These are phyloP conservation scores for Xylaria intraflava DNA, from an alignment of 495 filamentous ascomycete genomes.

Conservation along the genomic window DNA sequence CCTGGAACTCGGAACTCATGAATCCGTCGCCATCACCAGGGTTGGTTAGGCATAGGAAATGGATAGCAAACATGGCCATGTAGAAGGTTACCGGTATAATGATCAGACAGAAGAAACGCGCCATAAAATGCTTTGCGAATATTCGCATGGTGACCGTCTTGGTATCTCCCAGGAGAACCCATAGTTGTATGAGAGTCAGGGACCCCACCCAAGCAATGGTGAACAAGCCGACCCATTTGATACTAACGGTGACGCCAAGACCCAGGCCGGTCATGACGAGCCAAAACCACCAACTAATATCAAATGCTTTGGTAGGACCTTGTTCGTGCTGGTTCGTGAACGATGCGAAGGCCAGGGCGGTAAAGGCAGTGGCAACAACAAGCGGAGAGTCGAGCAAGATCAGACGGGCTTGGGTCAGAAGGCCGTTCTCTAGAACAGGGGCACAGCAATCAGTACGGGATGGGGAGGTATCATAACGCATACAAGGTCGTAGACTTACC, in stretches of 20 bases:
- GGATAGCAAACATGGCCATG: constrained; percentile 90
- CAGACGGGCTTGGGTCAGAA: constrained; percentile 88
- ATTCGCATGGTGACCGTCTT: constrained; percentile 75
- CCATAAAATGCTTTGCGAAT: constrained; percentile 93
- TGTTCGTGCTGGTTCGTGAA: constrained; percentile 97
- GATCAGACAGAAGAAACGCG: constrained; percentile 86
- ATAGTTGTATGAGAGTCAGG: constrained; percentile 85
- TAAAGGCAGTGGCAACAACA: constrained; percentile 88
- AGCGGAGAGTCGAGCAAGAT: constrained; percentile 95
- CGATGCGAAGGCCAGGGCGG: constrained; percentile 80
- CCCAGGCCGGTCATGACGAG: constrained; percentile 77
- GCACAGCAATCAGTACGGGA: constrained; percentile 8
- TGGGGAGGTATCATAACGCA: constrained; percentile 6
- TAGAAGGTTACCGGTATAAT: constrained; percentile 86
- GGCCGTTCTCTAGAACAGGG: constrained; percentile 68
- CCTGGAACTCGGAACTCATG: constrained; percentile 99
- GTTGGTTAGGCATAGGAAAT: constrained; percentile 87
- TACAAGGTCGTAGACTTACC: constrained; percentile 46
- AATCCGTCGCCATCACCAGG: constrained; percentile 97
- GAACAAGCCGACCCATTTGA: constrained; percentile 98
- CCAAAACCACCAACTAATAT: constrained; percentile 96
- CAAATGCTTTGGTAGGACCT: constrained; percentile 79
- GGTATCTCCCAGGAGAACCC: constrained; percentile 85
- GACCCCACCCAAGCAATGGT: constrained; percentile 97
- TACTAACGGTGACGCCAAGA: constrained; percentile 85